Evolutionary conservation across 2,329 filamentous ascomycete genomes (phyloP).

Genomic region (Amylocarpus encephaloides): DNA sequence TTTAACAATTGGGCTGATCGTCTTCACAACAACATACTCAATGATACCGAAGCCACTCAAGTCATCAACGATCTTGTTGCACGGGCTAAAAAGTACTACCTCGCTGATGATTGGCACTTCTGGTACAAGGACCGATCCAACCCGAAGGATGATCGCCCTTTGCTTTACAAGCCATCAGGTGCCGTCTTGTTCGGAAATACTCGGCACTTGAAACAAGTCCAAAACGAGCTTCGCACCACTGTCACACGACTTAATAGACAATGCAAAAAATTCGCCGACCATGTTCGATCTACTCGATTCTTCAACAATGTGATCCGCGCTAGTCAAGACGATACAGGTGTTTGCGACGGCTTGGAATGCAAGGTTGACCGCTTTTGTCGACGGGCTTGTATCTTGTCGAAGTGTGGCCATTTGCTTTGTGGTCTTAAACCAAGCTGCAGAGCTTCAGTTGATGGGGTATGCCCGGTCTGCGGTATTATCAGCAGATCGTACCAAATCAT

Average conservation of each 20-base stretch:
- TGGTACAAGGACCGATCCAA: constrained; percentile 22
- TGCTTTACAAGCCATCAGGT: neutral
- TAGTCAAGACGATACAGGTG: neutral
- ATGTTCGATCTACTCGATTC: neutral
- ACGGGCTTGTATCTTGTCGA: constrained; percentile 36
- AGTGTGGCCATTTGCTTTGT: constrained; percentile 49
- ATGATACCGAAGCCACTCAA: constrained; percentile 4
- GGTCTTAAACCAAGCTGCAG: constrained; percentile 8
- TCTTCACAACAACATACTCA: constrained; percentile 1
- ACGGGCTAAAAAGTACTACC: constrained; percentile 15
- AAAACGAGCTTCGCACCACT: neutral
- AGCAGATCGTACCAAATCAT: neutral
- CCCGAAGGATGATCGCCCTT: neutral
- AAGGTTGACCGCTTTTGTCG: neutral
- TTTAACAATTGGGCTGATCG: constrained; percentile 4
- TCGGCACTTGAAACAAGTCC: neutral
- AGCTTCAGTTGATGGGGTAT: neutral
- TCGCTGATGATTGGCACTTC: constrained; percentile 27
- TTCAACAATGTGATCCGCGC: neutral
- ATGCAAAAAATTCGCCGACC: neutral
- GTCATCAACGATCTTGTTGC: constrained; percentile 1
- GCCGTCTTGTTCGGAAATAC: neutral
- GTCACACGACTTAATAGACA: neutral
- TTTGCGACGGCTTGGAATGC: neutral
- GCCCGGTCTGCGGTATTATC: neutral